phyloP scores from a whole-genome alignment of 257 asterid genomes.

The Gentiana macrophylla region DNA sequence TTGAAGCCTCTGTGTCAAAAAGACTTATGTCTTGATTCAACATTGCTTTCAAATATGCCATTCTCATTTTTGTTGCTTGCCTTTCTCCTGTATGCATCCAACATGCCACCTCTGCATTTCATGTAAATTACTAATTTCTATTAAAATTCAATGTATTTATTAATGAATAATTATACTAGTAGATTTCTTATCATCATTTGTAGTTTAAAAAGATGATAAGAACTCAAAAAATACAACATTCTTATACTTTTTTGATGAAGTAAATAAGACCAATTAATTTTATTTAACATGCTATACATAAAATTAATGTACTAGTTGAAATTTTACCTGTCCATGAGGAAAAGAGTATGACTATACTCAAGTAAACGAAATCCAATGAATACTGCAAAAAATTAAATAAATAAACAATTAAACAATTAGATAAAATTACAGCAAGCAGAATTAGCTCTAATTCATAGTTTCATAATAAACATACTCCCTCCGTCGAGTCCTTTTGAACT shows the following conservation, averaged over 20 bases:
- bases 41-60: constrained; percentile 76
- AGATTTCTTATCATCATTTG: no score
- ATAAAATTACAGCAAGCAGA: not conserved
- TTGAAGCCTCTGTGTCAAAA: constrained; percentile 78
- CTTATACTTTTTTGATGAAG: no score
- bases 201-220: no score
- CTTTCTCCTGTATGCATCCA: constrained; percentile 98
- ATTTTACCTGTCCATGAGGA: constrained; percentile 81
- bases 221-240: no score
- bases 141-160: not conserved
- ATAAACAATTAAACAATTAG: no score
- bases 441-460: not conserved
- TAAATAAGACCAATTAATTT: no score
- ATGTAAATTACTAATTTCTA: no score
- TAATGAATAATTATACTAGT: no score
- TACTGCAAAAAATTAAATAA: constrained; percentile 40
- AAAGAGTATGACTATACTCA: constrained; percentile 71
- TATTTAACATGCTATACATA: not conserved
- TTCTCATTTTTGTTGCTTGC: constrained; percentile 96
- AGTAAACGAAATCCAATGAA: constrained; percentile 86
- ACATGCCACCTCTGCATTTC: constrained; percentile 74
- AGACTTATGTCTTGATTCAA: constrained; percentile 72
- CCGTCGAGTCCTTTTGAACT: no score
- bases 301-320: not conserved
- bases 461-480: not conserved